Evolutionary conservation across 169 alveolate species (phyloP), one percentile per base, ranked within the genome.

Genomic region (Eimeria necatrix): DNA sequence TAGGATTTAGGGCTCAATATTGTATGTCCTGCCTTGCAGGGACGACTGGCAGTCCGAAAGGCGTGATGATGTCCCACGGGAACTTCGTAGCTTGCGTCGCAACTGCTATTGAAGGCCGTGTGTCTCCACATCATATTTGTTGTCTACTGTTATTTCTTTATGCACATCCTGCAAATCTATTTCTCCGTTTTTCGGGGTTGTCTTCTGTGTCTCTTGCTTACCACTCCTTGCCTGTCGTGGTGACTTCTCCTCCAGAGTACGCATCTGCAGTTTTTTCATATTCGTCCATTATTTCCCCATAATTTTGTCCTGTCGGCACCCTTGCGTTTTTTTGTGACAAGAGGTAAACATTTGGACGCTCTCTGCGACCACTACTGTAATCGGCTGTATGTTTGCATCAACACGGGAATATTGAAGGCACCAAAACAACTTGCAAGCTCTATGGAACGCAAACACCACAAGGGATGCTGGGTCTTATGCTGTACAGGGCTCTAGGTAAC

Each of bases 41-140:
- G 20, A 99, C 99, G 2, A 99, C 99, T 51, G 99, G 99, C 83
- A 93, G 93, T 59, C 99, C 99, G 14, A 99, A 99, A 97, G 99
- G 99, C 49, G 99, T 98, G 41, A 97, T 99, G 97, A 95, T 99
- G 88, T 96, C 99, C 3, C 99, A 99, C 93, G 86, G 94, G 87
- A 84, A 94, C 32, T 73, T 94, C 86, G 93, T 94, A 70, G 91
- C 96, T 49, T 68, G 94, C 12, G 59, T 84, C 71, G 93, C 94
- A 7, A 83, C 93, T 46, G 81, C 91, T 46, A 32, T 93, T 61
- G 76, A 64, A 18, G 95, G 95, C 52, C 95, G 95, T 93, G 76
- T 24, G 95, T 83, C 53, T 61, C 1, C 32, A 5, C 68, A 12
- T 26, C 80, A 26, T 41, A 9, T 12, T 26, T 59, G 64, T 56